Evolutionary conservation across 1,139 yeast species (phyloP), one percentile per base, ranked within the genome.

Genomic region (Yamadazyma friedrichii): DNA sequence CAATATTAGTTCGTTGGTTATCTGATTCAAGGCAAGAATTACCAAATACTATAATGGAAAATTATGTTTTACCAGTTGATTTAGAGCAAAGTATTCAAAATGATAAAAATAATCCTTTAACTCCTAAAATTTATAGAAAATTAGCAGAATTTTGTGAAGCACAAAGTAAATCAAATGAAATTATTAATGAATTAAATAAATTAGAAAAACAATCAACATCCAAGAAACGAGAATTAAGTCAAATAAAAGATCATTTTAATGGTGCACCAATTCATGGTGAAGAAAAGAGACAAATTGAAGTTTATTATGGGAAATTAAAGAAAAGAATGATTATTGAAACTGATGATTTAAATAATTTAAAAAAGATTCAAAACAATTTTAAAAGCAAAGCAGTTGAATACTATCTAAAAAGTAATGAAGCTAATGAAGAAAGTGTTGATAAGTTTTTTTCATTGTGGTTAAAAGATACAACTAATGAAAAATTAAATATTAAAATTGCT

Each of bases 371-470:
- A 35, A 61, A 63, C 24, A 58, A 55, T 5, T 83, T 84, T 53
- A 68, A 81, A 6, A 60, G 61, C 15, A 74, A 78, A 34, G 80
- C 95, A 0, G 68, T 85, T 10, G 74, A 70, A 33, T 83, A 76
- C 50, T 88, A 84, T 53, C 56, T 88, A 42, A 69, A 66, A 38
- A 69, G 87, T 37, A 63, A 84, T 25, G 61, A 67, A 17, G 57
- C 74, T 33, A 75, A 74, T 38, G 78, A 74, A 41, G 84, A 80
- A 44, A 84, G 80, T 43, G 66, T 85, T 39, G 95, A 88, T 50
- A 76, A 87, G 41, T 84, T 91, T 47, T 83, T 91, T 56, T 85
- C 94, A 0, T 60, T 91, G n/a, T 91, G 97, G 96, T 69, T 93
- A 33, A 87, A 84, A 44, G 74, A 76, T 50, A 70, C 80, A 3